Evolutionary conservation across 805 yeast genomes (phyloP).

Genomic region (Metschnikowia orientalis): DNA sequence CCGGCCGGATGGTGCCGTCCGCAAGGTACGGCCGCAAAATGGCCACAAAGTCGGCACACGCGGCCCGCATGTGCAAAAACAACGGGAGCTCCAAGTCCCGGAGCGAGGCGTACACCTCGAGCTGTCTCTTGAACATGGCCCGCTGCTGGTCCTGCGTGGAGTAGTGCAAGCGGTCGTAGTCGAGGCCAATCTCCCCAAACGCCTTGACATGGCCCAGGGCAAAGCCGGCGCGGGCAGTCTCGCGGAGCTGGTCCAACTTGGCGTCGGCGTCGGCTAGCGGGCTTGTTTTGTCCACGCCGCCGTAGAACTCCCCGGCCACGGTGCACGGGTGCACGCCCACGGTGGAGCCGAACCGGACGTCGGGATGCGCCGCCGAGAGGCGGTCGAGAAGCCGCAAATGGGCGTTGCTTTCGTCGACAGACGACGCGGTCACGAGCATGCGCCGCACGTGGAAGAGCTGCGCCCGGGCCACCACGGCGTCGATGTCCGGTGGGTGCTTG

Average conservation of each 20-base stretch:
- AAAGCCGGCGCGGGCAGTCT: conserved; percentile 46
- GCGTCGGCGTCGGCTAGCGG: conserved; percentile 27
- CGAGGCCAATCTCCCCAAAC: conserved; percentile 94
- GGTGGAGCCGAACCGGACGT: conserved; percentile 47
- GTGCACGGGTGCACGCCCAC: conserved; percentile 96
- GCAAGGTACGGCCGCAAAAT: conserved; percentile 60
- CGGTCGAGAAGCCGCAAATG: conserved; percentile 53
- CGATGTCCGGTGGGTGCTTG: conserved; percentile 65
- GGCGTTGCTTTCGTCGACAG: conserved; percentile 58
- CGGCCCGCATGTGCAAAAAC: conserved; percentile 85
- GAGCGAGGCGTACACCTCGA: conserved; percentile 51
- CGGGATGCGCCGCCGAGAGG: conserved; percentile 1
- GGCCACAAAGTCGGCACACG: conserved; percentile 71
- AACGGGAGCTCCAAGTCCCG: conserved; percentile 58
- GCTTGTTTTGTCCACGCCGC: conserved; percentile 33
- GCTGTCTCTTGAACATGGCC: conserved; percentile 65
- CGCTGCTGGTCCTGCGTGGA: conserved; percentile 66
- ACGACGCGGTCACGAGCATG: conserved; percentile 81
- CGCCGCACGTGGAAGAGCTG: conserved; percentile 56
- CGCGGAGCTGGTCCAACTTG: conserved; percentile 47
- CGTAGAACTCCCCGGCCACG: conserved; percentile 47
- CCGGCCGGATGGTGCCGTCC: conserved; percentile 35
- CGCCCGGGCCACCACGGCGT: conserved; percentile 64
- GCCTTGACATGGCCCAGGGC: conserved; percentile 59
- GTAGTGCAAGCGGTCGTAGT: conserved; percentile 83